Evolutionary conservation across 73 alveolate species (phyloP).

Genomic region (Paramecium sonneborni): DNA sequence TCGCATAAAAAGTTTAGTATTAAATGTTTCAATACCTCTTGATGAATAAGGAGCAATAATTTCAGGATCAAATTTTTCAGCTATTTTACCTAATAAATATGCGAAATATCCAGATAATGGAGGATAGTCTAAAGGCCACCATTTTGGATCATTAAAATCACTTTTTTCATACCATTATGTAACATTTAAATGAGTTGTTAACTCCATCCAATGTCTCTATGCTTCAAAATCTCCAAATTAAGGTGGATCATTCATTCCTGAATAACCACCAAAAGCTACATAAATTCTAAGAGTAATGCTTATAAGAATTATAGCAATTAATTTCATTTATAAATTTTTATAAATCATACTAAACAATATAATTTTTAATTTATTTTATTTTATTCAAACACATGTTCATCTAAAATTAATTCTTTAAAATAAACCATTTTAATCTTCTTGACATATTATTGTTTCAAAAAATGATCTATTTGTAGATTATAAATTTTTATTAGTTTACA

Average conservation of each 20-base stretch:
- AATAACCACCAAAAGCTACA: not conserved
- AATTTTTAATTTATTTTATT: not conserved
- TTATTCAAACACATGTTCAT: not conserved
- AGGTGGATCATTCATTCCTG: not conserved
- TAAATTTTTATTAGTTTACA: too few species aligned
- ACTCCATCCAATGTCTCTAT: constrained; percentile 88
- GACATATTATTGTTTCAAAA: too few species aligned
- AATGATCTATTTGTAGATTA: too few species aligned
- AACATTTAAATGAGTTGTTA: constrained; percentile 58
- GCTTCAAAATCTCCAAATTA: constrained; percentile 85
- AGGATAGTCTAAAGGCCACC: constrained; percentile 98
- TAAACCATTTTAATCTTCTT: too few species aligned
- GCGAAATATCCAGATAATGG: constrained; percentile 97
- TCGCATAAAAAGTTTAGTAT: constrained; percentile 81
- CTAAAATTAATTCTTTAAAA: not conserved
- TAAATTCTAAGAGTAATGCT: not conserved
- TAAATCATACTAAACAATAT: not conserved
- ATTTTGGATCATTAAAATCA: not conserved
- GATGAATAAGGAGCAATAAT: constrained; percentile 76
- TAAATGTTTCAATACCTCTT: constrained; percentile 83
- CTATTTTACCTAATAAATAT: constrained; percentile 73
- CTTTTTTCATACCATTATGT: constrained; percentile 36
- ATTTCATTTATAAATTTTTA: not conserved
- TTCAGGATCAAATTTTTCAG: constrained; percentile 70
- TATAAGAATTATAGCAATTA: not conserved